Percentiles rank a stretch among this genome's conserved stretches.
Conservation (phyloP, 2,329 filamentous ascomycete species). For the Neonectria ditissima region DNA sequence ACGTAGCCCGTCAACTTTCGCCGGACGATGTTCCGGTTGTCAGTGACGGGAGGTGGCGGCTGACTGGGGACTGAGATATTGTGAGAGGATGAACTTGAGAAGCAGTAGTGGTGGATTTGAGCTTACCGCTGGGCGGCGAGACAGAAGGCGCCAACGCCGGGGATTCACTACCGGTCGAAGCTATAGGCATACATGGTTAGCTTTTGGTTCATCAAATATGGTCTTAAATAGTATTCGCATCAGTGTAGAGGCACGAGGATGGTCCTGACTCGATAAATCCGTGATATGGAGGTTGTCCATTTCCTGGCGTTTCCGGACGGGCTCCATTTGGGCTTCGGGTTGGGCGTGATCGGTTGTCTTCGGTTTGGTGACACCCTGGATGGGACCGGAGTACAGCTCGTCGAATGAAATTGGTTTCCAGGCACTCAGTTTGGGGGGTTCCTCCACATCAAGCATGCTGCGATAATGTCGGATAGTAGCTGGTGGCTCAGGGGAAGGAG, state of each 20-base stretch:
- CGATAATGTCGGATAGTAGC: slow-evolving; percentile 54
- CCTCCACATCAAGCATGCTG: slow-evolving; percentile 67
- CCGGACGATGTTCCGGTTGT: slow-evolving; percentile 95
- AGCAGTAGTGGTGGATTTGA: slow-evolving; percentile 8
- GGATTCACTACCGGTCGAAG: slow-evolving; percentile 60
- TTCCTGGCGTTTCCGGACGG: not conserved
- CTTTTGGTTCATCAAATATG: slow-evolving; percentile 16
- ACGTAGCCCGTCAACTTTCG: slow-evolving; percentile 98
- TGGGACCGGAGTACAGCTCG: slow-evolving; percentile 55
- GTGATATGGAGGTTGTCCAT: slow-evolving; percentile 8
- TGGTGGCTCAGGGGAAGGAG: slow-evolving; percentile 22
- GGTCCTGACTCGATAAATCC: slow-evolving; percentile 51
- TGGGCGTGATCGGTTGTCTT: slow-evolving; percentile 16
- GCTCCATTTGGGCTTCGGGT: not conserved
- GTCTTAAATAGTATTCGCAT: slow-evolving; percentile 30
- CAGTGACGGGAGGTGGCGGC: slow-evolving; percentile 63
- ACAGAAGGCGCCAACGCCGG: slow-evolving; percentile 56
- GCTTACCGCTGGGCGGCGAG: slow-evolving; percentile 56
- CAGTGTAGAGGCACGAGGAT: slow-evolving; percentile 42
- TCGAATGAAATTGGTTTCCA: slow-evolving; percentile 59
- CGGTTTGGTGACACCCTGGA: slow-evolving; percentile 32
- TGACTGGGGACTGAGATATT: slow-evolving; percentile 49
- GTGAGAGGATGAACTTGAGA: slow-evolving; percentile 10
- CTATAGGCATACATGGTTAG: slow-evolving; percentile 56
- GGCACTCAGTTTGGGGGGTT: slow-evolving; percentile 58